Conservation (phyloP, 2,329 filamentous ascomycete species). For the Sporothrix brasiliensis region DNA sequence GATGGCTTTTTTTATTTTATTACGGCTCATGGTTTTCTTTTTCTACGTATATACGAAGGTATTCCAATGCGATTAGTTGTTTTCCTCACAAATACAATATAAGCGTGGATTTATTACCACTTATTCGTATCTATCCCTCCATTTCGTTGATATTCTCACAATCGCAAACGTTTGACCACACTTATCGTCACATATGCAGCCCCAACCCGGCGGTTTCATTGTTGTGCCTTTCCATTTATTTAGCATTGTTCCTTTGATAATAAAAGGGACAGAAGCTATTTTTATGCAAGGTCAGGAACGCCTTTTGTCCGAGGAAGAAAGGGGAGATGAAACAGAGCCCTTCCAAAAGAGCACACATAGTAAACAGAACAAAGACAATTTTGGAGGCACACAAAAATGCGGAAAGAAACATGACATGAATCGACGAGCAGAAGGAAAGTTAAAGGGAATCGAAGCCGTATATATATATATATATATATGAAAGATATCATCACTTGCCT, state of each 20-base stretch:
- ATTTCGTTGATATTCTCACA: neutral
- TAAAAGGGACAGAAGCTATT: neutral
- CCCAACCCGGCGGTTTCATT: neutral
- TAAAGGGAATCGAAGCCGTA: neutral
- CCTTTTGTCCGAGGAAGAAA: neutral
- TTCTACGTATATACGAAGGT: too few species aligned
- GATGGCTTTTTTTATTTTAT: too few species aligned
- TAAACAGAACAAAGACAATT: conserved; percentile 14
- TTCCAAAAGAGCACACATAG: conserved; percentile 1
- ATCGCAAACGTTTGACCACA: neutral
- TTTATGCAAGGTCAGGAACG: conserved; percentile 12
- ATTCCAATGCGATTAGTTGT: too few species aligned
- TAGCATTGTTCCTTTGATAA: conserved; percentile 12
- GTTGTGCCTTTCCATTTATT: neutral
- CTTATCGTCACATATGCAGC: neutral
- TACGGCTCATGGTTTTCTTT: too few species aligned
- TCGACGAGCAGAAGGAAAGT: neutral
- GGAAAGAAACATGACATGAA: neutral
- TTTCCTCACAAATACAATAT: neutral
- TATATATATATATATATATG: neutral
- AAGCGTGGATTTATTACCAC: neutral
- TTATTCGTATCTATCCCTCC: neutral
- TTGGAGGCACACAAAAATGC: too few species aligned
- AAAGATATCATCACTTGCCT: neutral
- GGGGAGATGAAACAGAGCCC: too few species aligned